A percentile compares a stretch with the other conserved stretches of the same genome.
phyloP scores from a whole-genome alignment of 805 yeast genomes.

The Lachancea lanzarotensis region DNA sequence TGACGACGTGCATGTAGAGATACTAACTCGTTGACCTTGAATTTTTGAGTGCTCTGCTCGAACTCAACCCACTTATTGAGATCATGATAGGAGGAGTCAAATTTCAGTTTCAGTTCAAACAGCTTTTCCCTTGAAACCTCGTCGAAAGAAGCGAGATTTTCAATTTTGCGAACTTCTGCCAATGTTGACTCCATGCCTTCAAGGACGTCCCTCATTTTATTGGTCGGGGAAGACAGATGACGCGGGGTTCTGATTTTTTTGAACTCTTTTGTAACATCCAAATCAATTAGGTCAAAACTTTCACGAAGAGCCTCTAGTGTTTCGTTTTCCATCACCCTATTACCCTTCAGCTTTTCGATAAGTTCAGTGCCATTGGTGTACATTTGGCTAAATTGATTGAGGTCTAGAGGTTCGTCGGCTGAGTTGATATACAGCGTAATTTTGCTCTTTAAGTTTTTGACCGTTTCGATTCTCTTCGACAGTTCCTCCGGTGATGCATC shows the following conservation, averaged over 20 bases:
- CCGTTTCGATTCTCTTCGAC: slow-evolving; percentile 25
- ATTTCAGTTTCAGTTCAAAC: slow-evolving; percentile 27
- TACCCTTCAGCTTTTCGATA: slow-evolving; percentile 39
- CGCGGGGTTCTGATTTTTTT: slow-evolving; percentile 35
- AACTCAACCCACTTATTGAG: slow-evolving; percentile 14
- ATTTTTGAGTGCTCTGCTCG: slow-evolving; percentile 20
- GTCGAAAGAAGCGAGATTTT: slow-evolving; percentile 21
- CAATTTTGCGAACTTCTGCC: slow-evolving; percentile 17
- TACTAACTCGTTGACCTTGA: slow-evolving; percentile 30
- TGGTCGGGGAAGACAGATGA: slow-evolving; percentile 12
- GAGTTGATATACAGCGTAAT: slow-evolving; percentile 38
- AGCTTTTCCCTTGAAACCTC: slow-evolving; percentile 26
- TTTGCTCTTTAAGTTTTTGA: slow-evolving; percentile 26
- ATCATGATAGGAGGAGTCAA: slow-evolving; percentile 18
- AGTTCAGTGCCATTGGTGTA: slow-evolving; percentile 38
- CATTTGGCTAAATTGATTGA: slow-evolving; percentile 38
- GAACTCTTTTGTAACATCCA: slow-evolving; percentile 50
- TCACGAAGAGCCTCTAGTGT: slow-evolving; percentile 39
- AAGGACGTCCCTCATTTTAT: slow-evolving; percentile 12
- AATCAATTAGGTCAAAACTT: slow-evolving; percentile 38
- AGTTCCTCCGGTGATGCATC: slow-evolving; percentile 38
- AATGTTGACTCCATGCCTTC: slow-evolving; percentile 13
- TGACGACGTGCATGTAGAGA: slow-evolving; percentile 20
- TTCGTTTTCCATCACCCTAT: slow-evolving; percentile 40
- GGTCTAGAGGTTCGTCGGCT: slow-evolving; percentile 42